A percentile compares a stretch with the other conserved stretches of the same genome.
These are phyloP conservation scores for Debaryomyces tyrocola DNA, from an alignment of 805 yeast species.

Conservation along the genomic window DNA sequence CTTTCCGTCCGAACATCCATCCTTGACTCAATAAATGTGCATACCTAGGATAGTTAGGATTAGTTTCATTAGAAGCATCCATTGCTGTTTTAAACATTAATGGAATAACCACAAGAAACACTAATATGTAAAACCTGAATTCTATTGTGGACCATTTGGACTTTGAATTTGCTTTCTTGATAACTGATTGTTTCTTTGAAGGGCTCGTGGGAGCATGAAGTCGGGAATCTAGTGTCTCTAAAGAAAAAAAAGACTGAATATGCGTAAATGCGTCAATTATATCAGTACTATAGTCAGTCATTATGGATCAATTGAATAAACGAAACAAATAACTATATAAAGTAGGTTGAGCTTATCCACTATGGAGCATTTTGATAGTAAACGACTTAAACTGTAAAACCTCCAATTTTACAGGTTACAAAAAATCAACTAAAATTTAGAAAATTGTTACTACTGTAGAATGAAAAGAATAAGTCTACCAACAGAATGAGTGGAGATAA, in stretches of 20 bases:
- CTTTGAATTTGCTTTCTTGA: constrained; percentile 29
- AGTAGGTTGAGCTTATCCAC: neutral
- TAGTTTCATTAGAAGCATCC: constrained; percentile 73
- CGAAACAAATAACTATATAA: neutral
- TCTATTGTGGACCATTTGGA: constrained; percentile 79
- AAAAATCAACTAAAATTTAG: too few relatives aligned
- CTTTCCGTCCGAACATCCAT: constrained; percentile 88
- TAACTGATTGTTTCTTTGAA: constrained; percentile 28
- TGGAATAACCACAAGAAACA: constrained; percentile 73
- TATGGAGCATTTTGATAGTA: too few relatives aligned
- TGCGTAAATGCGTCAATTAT: constrained; percentile 12
- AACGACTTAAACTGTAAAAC: too few relatives aligned
- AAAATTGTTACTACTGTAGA: too few relatives aligned
- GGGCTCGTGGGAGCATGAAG: constrained; percentile 40
- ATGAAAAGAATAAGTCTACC: too few relatives aligned
- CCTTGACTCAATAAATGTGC: constrained; percentile 68
- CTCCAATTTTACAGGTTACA: too few relatives aligned
- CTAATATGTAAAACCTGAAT: constrained; percentile 64
- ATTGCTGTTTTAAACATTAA: constrained; percentile 78
- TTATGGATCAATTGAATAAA: neutral
- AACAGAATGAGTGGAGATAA: constrained; percentile 1
- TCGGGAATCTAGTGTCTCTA: constrained; percentile 54
- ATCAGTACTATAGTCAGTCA: neutral
- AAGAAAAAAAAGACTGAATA: constrained; percentile 41
- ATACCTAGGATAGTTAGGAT: constrained; percentile 68